phyloP scores from a whole-genome alignment of 176 grass and related monocot species.

The Raddia guianensis region DNA sequence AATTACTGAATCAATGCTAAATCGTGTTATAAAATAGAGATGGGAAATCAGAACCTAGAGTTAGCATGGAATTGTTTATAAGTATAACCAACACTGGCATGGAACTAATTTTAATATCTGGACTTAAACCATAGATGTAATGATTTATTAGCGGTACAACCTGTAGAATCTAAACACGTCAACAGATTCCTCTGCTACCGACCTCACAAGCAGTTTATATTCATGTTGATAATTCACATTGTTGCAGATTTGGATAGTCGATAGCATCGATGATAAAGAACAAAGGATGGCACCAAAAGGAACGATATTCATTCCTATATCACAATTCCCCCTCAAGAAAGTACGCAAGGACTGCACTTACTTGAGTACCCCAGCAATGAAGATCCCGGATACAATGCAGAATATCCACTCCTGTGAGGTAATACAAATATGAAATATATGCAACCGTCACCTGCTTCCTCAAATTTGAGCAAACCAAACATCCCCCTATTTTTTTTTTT shows the following conservation, averaged over 20 bases:
- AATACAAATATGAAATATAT: slow-evolving; percentile 9
- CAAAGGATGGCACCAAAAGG: slow-evolving; percentile 73
- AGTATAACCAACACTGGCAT: neutral
- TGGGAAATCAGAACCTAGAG: neutral
- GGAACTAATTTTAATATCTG: slow-evolving; percentile 20
- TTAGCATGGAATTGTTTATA: neutral
- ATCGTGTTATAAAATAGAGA: neutral
- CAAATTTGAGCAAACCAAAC: neutral
- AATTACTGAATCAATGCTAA: neutral
- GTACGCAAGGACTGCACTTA: slow-evolving; percentile 78
- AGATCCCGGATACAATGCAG: slow-evolving; percentile 67
- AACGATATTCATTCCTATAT: slow-evolving; percentile 65
- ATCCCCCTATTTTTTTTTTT: neutral
- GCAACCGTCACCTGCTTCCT: neutral
- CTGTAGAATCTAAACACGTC: neutral
- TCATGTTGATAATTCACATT: slow-evolving; percentile 8
- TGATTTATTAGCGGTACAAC: neutral
- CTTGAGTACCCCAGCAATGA: slow-evolving; percentile 77
- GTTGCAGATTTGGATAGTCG: slow-evolving; percentile 73
- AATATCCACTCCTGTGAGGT: slow-evolving; percentile 93
- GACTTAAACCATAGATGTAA: neutral
- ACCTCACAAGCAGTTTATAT: neutral
- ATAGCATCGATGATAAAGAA: slow-evolving; percentile 59
- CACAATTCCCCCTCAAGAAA: slow-evolving; percentile 76
- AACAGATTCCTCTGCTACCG: neutral